Percentiles rank a stretch among this genome's conserved stretches.
These are phyloP conservation scores for Fusarium sulawesiense DNA, from an alignment of 2,329 filamentous ascomycete genomes.

Conservation along the genomic window DNA sequence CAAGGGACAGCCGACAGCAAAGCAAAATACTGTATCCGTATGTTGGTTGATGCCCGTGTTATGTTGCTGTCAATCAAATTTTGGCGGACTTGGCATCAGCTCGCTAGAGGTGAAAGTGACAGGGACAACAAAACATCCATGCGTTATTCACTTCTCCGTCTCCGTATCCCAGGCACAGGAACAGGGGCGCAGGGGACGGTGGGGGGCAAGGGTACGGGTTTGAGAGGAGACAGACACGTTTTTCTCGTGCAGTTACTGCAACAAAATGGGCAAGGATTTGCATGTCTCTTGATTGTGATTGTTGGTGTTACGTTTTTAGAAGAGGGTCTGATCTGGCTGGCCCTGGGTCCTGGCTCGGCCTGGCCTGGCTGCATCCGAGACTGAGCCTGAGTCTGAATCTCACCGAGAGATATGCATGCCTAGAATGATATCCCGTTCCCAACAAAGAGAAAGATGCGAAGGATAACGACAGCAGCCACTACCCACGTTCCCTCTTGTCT, in stretches of 20 bases:
- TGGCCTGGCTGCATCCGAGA: background rate
- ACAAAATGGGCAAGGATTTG: background rate
- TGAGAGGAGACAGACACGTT: background rate
- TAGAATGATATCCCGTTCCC: background rate
- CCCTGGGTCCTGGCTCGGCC: background rate
- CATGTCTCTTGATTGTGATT: background rate
- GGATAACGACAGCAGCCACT: background rate
- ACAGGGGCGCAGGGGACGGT: background rate
- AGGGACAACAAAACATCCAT: background rate
- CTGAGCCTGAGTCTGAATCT: constrained; percentile 8
- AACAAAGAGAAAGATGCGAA: constrained; percentile 5
- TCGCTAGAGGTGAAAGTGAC: constrained; percentile 15
- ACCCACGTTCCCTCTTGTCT: background rate
- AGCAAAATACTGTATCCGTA: too few relatives aligned
- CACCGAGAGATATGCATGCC: constrained; percentile 4
- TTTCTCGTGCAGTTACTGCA: background rate
- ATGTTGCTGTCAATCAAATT: background rate
- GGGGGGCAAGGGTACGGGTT: background rate
- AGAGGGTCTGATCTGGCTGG: background rate
- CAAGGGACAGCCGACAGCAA: constrained; percentile 2
- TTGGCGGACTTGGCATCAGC: constrained; percentile 7
- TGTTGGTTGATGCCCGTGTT: background rate
- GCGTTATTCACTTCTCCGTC: background rate
- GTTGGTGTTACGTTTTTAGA: background rate
- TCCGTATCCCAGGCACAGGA: background rate